Evolutionary conservation across 441 rosid species (phyloP).

Genomic region (Syzygium syzygioides): DNA sequence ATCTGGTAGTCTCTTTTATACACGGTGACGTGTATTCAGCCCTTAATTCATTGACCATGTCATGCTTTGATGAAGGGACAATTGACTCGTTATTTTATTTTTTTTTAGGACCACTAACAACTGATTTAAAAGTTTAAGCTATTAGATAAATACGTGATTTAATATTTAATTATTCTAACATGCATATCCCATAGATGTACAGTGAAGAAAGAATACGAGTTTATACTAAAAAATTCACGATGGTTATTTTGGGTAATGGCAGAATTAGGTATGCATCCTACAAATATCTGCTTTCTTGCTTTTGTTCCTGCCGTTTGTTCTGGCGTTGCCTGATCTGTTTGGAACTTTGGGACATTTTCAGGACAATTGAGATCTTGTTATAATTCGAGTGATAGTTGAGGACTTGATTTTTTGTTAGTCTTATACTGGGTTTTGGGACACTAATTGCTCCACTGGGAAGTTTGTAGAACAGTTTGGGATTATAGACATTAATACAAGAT

Average conservation of each 20-base stretch:
- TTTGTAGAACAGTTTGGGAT: background rate
- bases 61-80: too few relatives aligned
- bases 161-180: too few relatives aligned
- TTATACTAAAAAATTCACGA: background rate
- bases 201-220: background rate
- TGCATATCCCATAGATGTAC: background rate
- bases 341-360: background rate
- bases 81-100: background rate
- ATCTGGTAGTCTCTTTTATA: too few relatives aligned
- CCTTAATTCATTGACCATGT: too few relatives aligned
- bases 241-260: background rate
- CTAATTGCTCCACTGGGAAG: background rate
- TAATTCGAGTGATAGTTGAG: background rate
- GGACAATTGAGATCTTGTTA: background rate
- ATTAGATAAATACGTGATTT: too few relatives aligned
- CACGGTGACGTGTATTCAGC: too few relatives aligned
- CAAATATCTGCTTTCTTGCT: background rate
- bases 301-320: background rate
- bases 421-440: background rate
- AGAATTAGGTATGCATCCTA: background rate
- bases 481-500: too few relatives aligned
- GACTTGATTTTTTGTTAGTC: background rate
- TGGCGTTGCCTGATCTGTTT: background rate
- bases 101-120: background rate
- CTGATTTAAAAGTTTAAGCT: too few relatives aligned